Evolutionary conservation across 495 filamentous ascomycete genomes (phyloP).

Genomic region (Daldinia decipiens): DNA sequence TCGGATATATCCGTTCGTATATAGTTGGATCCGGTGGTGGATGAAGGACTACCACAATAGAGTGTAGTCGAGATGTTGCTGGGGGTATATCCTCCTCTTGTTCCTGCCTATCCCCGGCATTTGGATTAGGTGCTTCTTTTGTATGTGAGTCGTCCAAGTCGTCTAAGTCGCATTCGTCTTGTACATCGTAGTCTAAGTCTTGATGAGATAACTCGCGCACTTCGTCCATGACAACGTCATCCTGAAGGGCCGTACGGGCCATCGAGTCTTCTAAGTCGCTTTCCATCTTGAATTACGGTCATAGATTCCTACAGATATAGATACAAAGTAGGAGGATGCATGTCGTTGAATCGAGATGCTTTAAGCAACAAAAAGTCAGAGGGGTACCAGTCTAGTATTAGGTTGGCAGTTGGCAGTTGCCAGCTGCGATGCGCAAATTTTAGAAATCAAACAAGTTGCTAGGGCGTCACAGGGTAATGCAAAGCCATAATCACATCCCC

Average conservation of each 20-base stretch:
- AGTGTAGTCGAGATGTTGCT: conserved; percentile 5
- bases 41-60: conserved; percentile 36
- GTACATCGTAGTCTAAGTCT: conserved; percentile 2
- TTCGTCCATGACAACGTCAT: conserved; percentile 11
- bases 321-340: neutral
- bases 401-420: neutral
- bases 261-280: neutral
- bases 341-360: conserved; percentile 1
- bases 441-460: neutral
- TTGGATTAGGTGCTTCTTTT: neutral
- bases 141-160: neutral
- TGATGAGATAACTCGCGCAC: neutral
- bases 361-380: neutral
- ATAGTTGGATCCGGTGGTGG: conserved; percentile 34
- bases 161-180: conserved; percentile 6
- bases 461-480: neutral
- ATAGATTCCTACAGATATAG: neutral
- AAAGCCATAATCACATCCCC: conserved; percentile 5
- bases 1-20: conserved; percentile 36
- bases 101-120: neutral
- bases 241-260: neutral
- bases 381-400: neutral
- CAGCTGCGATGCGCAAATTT: neutral
- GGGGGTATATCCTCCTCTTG: conserved; percentile 5
- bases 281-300: neutral